phyloP scores from a whole-genome alignment of 768 basidiomycete genomes.

The Leccinum pellstonianum region DNA sequence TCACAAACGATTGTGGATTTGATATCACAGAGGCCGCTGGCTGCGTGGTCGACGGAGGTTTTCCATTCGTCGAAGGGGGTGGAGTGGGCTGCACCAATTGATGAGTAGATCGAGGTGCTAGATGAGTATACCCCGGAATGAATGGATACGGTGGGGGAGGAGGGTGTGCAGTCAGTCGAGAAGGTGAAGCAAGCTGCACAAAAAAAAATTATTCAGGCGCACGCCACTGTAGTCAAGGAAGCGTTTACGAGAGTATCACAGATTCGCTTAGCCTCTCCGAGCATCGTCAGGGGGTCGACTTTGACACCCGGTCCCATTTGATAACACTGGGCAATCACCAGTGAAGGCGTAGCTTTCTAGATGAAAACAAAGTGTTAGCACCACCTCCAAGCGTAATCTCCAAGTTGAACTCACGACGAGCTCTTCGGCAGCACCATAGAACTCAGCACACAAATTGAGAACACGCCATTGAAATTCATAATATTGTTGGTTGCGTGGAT shows the following conservation, averaged over 20 bases:
- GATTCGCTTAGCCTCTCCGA: constrained; percentile 72
- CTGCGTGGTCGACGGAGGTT: constrained; percentile 31
- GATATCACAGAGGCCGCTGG: constrained; percentile 54
- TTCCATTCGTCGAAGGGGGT: constrained; percentile 35
- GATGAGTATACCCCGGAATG: constrained; percentile 39
- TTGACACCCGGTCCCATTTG: constrained; percentile 67
- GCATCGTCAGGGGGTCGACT: constrained; percentile 71
- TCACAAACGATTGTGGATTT: constrained; percentile 70
- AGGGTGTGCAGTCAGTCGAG: constrained; percentile 63
- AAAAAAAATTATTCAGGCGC: constrained; percentile 12
- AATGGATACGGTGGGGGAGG: constrained; percentile 58
- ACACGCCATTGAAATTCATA: constrained; percentile 88
- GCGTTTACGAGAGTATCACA: constrained; percentile 69
- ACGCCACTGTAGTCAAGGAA: not conserved
- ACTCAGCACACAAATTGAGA: constrained; percentile 78
- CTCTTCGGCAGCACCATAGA: constrained; percentile 86
- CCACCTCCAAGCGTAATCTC: constrained; percentile 7
- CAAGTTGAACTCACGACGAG: constrained; percentile 58
- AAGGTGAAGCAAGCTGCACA: constrained; percentile 68
- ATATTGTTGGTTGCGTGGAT: constrained; percentile 71
- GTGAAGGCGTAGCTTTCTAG: constrained; percentile 56
- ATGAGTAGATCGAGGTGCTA: constrained; percentile 30
- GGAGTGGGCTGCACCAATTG: constrained; percentile 37
- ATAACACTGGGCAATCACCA: constrained; percentile 80
- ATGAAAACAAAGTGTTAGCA: constrained; percentile 11